Base-by-base conservation (phyloP, 108 stramenopile genomes). In the Nitzschia sp. region DNA sequence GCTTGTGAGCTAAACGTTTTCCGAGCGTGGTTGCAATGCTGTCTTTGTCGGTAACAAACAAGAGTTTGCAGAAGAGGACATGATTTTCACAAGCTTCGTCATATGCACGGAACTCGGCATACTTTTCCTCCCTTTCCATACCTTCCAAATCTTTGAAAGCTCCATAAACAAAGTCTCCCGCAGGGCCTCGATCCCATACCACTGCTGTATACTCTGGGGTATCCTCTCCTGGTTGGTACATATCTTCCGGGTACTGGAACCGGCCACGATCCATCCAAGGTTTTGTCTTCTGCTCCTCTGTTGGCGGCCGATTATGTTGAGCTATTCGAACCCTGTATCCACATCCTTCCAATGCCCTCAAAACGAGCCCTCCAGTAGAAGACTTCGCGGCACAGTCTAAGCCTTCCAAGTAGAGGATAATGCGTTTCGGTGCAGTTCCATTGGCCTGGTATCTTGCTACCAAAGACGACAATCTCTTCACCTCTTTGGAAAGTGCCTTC, bases 401-500 rank as follows among this genome's bases (percentile, higher is more conserved):
- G 8, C 89, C 89, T 68, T 90, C 89, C 57, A 90, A 75, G 63
- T 90, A 90, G 17, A 90, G 67, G 51, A 90, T 90, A 41, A 90
- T 85, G 46, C 85, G 81, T 25, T 80, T 77, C 2, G 89, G 89
- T 10, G 85, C 89, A 19, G 41, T 69, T 29, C 70, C 81, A 8
- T 61, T 29, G n/a, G 53, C 69, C 43, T 77, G 74, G 22, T 59
- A 59, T 50, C 61, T 66, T 38, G 73, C 60, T 14, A 86, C 76
- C 40, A 67, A 51, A 20, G 66, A 62, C 3, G 84, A 54, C 71
- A 82, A 37, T 53, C 34, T 48, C 12, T 73, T 19, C 3, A 82
- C 67, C 61, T 83, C 76, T 8, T 65, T 22, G 10, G 39, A 26
- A 50, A 83, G 58, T 40, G 72, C 48, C 26, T 74, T 76, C 65